Conservation (phyloP, 2,329 filamentous ascomycete genomes). For the Orbilia ellipsospora region DNA sequence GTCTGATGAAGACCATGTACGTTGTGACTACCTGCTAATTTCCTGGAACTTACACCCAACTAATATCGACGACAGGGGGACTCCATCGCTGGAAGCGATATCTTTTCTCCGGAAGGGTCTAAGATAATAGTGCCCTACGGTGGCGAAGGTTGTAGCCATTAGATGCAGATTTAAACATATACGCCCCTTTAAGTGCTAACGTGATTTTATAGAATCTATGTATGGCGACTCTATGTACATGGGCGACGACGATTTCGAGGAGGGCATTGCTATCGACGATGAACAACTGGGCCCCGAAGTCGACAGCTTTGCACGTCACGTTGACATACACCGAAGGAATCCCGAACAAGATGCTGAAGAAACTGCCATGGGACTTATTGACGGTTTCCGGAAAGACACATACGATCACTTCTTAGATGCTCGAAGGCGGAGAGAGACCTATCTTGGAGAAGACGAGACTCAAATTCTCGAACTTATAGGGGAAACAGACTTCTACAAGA, state of each 20-base stretch:
- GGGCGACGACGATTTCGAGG: constrained; percentile 59
- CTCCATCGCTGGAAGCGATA: constrained; percentile 50
- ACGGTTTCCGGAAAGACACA: constrained; percentile 58
- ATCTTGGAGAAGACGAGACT: constrained; percentile 41
- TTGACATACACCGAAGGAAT: constrained; percentile 59
- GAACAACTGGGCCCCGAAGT: constrained; percentile 61
- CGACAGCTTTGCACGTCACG: constrained; percentile 49
- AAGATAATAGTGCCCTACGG: constrained; percentile 53
- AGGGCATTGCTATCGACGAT: constrained; percentile 69
- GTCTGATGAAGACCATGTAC: constrained; percentile 52
- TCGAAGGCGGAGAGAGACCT: constrained; percentile 15
- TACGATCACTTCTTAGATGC: constrained; percentile 46
- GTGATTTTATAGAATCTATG: constrained; percentile 59
- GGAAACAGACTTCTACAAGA: constrained; percentile 75
- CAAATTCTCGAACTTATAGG: constrained; percentile 59
- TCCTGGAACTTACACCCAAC: not conserved
- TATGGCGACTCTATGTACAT: constrained; percentile 59
- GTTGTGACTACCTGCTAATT: constrained; percentile 10
- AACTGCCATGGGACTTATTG: constrained; percentile 49
- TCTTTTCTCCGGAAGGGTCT: constrained; percentile 38
- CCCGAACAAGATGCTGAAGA: constrained; percentile 56
- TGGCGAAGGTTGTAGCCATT: constrained; percentile 62
- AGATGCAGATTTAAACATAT: constrained; percentile 64
- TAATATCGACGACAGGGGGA: constrained; percentile 23
- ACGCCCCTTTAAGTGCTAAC: constrained; percentile 17